Conservation (phyloP, 371 early-diverging fungal genomes). For the Mucor racemosus region DNA sequence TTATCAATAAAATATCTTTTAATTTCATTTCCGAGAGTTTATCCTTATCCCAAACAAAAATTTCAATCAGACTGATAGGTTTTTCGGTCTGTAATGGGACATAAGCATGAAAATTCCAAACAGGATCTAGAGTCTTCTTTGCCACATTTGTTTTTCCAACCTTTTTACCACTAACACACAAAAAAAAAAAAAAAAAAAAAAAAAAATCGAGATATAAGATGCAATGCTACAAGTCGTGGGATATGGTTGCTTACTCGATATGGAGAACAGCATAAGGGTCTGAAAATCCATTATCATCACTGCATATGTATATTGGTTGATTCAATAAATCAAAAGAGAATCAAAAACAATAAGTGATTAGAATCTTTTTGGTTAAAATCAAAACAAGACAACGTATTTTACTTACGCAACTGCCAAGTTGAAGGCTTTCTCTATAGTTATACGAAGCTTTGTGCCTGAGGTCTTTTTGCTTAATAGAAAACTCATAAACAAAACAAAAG, state of each 20-base stretch:
- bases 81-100: conserved; percentile 51
- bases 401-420: conserved; percentile 39
- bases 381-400: not conserved
- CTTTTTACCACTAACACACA: too few species aligned
- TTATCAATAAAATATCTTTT: conserved; percentile 10
- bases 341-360: not conserved
- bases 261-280: conserved; percentile 62
- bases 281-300: conserved; percentile 64
- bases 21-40: conserved; percentile 1
- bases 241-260: too few species aligned
- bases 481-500: not conserved
- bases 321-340: not conserved
- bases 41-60: conserved; percentile 62
- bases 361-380: not conserved
- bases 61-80: conserved; percentile 44
- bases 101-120: conserved; percentile 74
- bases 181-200: too few species aligned
- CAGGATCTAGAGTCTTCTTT: conserved; percentile 70
- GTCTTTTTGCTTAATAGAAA: conserved; percentile 8
- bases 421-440: conserved; percentile 29
- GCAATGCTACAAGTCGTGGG: too few species aligned
- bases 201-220: too few species aligned
- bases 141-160: conserved; percentile 66
- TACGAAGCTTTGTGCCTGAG: conserved; percentile 20
- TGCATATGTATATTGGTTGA: conserved; percentile 1